Conservation (phyloP, 1,284 basidiomycete genomes). For the Sporisorium scitamineum region DNA sequence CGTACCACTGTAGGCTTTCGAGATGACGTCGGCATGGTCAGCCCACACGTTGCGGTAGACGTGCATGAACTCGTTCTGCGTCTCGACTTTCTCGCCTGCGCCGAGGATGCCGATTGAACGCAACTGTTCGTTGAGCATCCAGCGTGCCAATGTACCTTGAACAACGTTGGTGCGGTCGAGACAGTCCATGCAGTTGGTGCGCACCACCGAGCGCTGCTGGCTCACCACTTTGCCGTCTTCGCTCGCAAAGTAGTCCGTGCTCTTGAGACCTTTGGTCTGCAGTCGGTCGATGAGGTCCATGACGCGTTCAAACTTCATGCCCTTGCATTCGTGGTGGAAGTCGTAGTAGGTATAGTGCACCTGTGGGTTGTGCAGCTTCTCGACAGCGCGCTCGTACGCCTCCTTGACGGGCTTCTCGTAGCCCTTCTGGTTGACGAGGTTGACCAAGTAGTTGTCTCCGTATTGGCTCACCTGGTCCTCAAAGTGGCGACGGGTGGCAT, state of each 20-base stretch:
- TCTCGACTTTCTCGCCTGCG: conserved; percentile 57
- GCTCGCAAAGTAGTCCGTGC: conserved; percentile 60
- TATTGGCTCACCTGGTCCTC: conserved; percentile 81
- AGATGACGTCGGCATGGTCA: conserved; percentile 92
- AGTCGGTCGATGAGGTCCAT: conserved; percentile 83
- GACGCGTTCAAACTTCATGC: conserved; percentile 95
- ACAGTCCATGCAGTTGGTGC: conserved; percentile 83
- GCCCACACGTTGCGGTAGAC: conserved; percentile 97
- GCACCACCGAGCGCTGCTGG: conserved; percentile 70
- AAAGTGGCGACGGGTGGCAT: conserved; percentile 81
- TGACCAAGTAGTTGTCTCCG: conserved; percentile 85
- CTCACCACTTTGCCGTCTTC: conserved; percentile 48
- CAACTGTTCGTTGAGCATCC: conserved; percentile 78
- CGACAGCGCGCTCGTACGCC: conserved; percentile 85
- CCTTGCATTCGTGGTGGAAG: conserved; percentile 95
- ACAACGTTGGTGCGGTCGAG: conserved; percentile 92
- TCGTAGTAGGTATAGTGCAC: conserved; percentile 96
- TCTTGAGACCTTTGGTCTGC: conserved; percentile 77
- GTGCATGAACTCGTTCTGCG: conserved; percentile 71
- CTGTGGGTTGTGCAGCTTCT: conserved; percentile 74
- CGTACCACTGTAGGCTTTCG: conserved; percentile 92
- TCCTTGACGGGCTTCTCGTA: conserved; percentile 96
- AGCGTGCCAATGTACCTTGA: conserved; percentile 72
- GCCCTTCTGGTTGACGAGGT: conserved; percentile 94
- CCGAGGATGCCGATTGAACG: conserved; percentile 70